Percentiles rank a stretch among this genome's conserved stretches.
Evolutionary conservation across 768 basidiomycete species (phyloP).

Genomic region (Mycena vulgaris): DNA sequence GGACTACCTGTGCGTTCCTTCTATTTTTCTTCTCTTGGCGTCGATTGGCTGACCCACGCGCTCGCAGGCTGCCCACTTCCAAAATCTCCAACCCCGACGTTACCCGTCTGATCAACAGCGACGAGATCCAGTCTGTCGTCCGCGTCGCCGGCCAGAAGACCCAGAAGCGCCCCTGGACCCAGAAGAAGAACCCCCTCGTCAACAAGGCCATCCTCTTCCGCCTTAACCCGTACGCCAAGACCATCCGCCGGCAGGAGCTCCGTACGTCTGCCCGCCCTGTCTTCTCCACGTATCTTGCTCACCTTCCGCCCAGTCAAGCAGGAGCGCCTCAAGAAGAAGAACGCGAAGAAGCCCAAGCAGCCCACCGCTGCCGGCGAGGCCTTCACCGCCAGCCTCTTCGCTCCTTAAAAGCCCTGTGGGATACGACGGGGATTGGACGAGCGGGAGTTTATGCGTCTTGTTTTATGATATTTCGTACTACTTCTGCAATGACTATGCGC

Average conservation of each 20-base stretch:
- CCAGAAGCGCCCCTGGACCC: conserved; percentile 96
- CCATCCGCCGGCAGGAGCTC: conserved; percentile 89
- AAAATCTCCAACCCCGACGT: conserved; percentile 99
- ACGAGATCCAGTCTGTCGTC: conserved; percentile 97
- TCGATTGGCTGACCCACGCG: not conserved
- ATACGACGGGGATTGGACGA: not conserved
- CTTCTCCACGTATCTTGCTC: conserved; percentile 14
- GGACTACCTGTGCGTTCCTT: conserved; percentile 79
- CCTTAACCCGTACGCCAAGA: conserved; percentile 99
- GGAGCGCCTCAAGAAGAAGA: conserved; percentile 78
- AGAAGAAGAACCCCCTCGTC: conserved; percentile 98
- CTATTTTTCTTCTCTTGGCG: not conserved
- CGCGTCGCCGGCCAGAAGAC: conserved; percentile 89
- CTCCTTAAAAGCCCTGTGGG: conserved; percentile 66
- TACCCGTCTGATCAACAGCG: conserved; percentile 97
- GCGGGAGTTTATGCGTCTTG: conserved; percentile 30
- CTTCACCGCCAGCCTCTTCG: conserved; percentile 89
- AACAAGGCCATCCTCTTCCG: conserved; percentile 97
- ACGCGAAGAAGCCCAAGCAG: conserved; percentile 75
- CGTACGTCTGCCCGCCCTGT: conserved; percentile 65
- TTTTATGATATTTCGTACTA: conserved; percentile 12
- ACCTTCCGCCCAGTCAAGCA: conserved; percentile 74
- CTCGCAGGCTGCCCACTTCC: conserved; percentile 85
- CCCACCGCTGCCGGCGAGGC: conserved; percentile 79
- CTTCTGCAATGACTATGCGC: conserved; percentile 23